phyloP scores from a whole-genome alignment of 2,329 filamentous ascomycete species.

The Sporothrix dimorphospora region DNA sequence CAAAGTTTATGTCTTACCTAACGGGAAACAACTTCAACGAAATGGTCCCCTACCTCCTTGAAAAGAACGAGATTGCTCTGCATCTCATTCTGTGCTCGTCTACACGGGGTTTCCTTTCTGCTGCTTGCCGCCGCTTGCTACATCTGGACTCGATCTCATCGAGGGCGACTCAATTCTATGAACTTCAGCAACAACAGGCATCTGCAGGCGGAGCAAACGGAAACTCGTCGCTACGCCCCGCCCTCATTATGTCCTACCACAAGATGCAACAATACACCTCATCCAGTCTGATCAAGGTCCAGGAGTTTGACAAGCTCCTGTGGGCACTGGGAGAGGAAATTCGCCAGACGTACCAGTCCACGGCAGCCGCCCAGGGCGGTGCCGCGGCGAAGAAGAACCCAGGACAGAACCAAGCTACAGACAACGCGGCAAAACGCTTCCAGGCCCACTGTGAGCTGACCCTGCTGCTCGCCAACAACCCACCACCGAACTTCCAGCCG shows the following conservation, averaged over 20 bases:
- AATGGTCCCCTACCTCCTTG: conserved; percentile 55
- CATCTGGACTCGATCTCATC: conserved; percentile 57
- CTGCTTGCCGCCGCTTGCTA: conserved; percentile 66
- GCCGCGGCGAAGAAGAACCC: conserved; percentile 49
- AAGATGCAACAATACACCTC: conserved; percentile 57
- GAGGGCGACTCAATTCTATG: conserved; percentile 56
- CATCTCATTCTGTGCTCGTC: conserved; percentile 73
- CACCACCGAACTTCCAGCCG: conserved; percentile 52
- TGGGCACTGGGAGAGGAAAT: conserved; percentile 53
- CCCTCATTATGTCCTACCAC: conserved; percentile 61
- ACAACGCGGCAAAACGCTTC: conserved; percentile 49
- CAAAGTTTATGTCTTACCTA: conserved; percentile 55
- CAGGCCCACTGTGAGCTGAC: conserved; percentile 56
- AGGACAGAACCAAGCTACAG: conserved; percentile 38
- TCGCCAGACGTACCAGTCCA: conserved; percentile 53
- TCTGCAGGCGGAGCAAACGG: conserved; percentile 38
- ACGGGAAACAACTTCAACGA: conserved; percentile 48
- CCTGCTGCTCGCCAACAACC: conserved; percentile 54
- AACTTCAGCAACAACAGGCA: conserved; percentile 43
- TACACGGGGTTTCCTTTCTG: conserved; percentile 71
- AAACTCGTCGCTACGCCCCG: conserved; percentile 32
- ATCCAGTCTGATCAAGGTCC: conserved; percentile 58
- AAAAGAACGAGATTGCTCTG: conserved; percentile 60
- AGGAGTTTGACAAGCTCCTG: conserved; percentile 66
- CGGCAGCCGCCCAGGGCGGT: not conserved